A percentile compares a stretch with the other conserved stretches of the same genome.
phyloP scores from a whole-genome alignment of 768 basidiomycete species.

The Trametes cubensis region DNA sequence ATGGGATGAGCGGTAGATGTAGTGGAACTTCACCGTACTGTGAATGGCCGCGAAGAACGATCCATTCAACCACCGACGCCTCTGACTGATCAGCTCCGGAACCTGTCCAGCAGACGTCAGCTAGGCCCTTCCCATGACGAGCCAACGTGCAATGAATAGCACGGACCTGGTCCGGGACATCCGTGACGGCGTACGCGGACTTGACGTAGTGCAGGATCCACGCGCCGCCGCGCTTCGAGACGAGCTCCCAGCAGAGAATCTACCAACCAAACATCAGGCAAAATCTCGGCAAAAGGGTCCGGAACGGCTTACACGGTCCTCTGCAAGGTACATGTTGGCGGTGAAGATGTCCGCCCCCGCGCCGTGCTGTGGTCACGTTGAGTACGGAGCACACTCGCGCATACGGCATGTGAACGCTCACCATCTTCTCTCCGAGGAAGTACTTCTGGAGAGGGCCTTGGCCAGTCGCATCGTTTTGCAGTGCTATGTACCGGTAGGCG shows the following conservation, averaged over 20 bases:
- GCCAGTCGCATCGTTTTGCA: conserved; percentile 82
- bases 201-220: conserved; percentile 98
- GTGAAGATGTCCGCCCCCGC: conserved; percentile 90
- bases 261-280: conserved; percentile 30
- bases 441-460: conserved; percentile 94
- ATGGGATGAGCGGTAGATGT: conserved; percentile 91
- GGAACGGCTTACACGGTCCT: conserved; percentile 64
- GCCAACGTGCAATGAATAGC: neutral
- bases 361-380: conserved; percentile 53
- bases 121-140: neutral
- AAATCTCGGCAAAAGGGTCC: conserved; percentile 5
- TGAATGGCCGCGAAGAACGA: conserved; percentile 98
- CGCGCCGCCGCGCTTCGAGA: conserved; percentile 86
- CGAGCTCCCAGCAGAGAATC: conserved; percentile 97
- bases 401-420: conserved; percentile 31
- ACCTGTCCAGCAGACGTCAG: conserved; percentile 46
- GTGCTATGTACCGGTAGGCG: conserved; percentile 87
- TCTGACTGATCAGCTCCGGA: conserved; percentile 92
- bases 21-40: conserved; percentile 89
- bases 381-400: neutral
- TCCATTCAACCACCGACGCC: conserved; percentile 95
- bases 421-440: conserved; percentile 96
- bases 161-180: conserved; percentile 85
- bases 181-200: conserved; percentile 88
- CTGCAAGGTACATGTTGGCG: conserved; percentile 95